Conservation (phyloP, 73 alveolate species). For the Paramecium pentaurelia region DNA sequence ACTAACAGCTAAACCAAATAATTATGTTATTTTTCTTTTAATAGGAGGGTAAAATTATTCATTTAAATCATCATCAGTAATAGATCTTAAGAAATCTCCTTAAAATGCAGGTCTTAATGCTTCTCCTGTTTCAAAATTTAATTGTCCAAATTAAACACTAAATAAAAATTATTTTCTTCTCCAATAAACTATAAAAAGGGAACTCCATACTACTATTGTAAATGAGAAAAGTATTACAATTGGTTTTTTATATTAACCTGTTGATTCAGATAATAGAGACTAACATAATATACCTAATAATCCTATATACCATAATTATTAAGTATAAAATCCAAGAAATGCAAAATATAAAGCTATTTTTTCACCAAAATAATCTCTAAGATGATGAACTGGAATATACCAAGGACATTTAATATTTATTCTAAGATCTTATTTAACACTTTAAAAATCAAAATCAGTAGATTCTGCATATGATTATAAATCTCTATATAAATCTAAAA, state of each 20-base stretch:
- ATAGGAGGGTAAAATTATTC: conserved; percentile 52
- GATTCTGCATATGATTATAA: conserved; percentile 37
- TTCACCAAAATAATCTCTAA: conserved; percentile 58
- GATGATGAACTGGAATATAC: conserved; percentile 35
- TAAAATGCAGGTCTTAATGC: conserved; percentile 57
- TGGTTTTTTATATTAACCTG: background rate
- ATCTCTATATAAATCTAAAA: background rate
- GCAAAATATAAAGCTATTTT: conserved; percentile 45
- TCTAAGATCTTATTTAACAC: conserved; percentile 22
- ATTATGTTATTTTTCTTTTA: conserved; percentile 38
- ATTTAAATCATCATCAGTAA: conserved; percentile 47
- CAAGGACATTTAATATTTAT: conserved; percentile 39
- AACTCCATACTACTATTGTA: conserved; percentile 41
- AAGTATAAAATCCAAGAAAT: conserved; percentile 22
- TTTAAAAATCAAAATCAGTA: conserved; percentile 46
- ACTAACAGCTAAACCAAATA: conserved; percentile 45
- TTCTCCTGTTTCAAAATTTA: conserved; percentile 48
- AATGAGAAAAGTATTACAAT: conserved; percentile 11
- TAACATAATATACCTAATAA: conserved; percentile 19
- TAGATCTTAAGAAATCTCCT: conserved; percentile 42
- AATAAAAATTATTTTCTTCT: conserved; percentile 45
- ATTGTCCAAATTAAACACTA: conserved; percentile 44
- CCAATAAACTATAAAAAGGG: conserved; percentile 47
- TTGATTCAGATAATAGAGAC: background rate
- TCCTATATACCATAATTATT: conserved; percentile 45